Evolutionary conservation across 2,329 filamentous ascomycete species (phyloP), one percentile per base, ranked within the genome.

Genomic region (Penicillium palitans): DNA sequence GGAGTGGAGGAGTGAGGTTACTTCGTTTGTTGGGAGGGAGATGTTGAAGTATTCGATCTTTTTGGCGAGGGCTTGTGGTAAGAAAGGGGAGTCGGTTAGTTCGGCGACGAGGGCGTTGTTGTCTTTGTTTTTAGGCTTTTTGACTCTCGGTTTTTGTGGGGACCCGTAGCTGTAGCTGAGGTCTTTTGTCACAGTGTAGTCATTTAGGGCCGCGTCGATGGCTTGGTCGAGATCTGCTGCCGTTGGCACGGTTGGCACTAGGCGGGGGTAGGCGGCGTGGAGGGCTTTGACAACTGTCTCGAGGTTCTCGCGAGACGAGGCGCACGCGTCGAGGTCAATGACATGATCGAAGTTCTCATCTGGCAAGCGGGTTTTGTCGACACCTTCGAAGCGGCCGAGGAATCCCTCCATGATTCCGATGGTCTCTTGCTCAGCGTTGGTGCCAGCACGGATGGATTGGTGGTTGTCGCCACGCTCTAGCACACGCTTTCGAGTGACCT

Each of bases 391-490:
- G 37, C 95, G 87, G 13, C 84, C 76, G 64, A 99, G 82, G 76
- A 99, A 99, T 3, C 91, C 91, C 67, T 97, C 90, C 95, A 99
- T 98, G 67, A 99, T 96, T 6, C 86, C 85, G 47, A 95, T 81
- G 55, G 95, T 90, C 73, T 96, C 93, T 19, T 82, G 78, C 47
- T 81, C 76, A 45, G 89, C 84, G 56, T 90, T 89, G 46, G 85
- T 89, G n/a, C 79, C 81, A 12, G 93, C 93, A 69, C 95, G 92
- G 59, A 99, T 98, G 0, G 95, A 99, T 77, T 99, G 95, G 74
- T 99, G 95, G 70, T 98, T 98, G 74, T 99, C 92, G 15, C 95
- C 95, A 24, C 95, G 89, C 6, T 86, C 83, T 21, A 97, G 79
- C 0, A 99, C 91, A 50, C 95, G 87, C 62, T 87, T 83, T 57